These are phyloP conservation scores for Scheffersomyces amazonensis DNA, from an alignment of 805 yeast genomes.

Conservation along the genomic window DNA sequence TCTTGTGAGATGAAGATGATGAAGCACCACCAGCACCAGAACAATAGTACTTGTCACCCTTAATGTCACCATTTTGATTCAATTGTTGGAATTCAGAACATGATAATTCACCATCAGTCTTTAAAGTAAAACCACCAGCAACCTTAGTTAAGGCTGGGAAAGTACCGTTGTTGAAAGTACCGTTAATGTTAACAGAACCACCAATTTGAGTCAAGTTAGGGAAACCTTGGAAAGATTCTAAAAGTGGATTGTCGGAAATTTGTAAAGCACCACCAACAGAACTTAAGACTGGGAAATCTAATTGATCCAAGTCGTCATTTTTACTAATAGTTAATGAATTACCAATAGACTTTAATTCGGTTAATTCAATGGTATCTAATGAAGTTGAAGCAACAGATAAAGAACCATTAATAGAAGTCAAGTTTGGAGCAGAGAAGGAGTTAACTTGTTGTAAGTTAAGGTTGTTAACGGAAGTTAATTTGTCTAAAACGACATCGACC, in stretches of 20 bases:
- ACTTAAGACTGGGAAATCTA: constrained; percentile 69
- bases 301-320: constrained; percentile 67
- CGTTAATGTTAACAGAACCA: constrained; percentile 83
- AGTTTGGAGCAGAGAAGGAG: constrained; percentile 65
- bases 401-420: constrained; percentile 75
- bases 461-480: constrained; percentile 83
- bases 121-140: constrained; percentile 87
- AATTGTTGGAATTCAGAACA: constrained; percentile 73
- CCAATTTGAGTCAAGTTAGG: constrained; percentile 68
- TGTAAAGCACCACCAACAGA: constrained; percentile 91
- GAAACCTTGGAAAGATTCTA: constrained; percentile 69
- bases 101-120: constrained; percentile 72
- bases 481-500: constrained; percentile 65
- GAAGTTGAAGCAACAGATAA: constrained; percentile 76
- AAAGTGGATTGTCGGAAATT: constrained; percentile 78
- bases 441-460: constrained; percentile 79
- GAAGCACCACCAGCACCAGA: constrained; percentile 53
- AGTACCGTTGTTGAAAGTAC: constrained; percentile 78
- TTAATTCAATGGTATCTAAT: constrained; percentile 52
- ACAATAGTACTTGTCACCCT: constrained; percentile 85
- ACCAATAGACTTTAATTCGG: constrained; percentile 63
- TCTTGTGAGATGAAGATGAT: constrained; percentile 42
- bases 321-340: constrained; percentile 73
- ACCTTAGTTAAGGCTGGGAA: constrained; percentile 73
- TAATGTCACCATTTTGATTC: constrained; percentile 76